Evolutionary conservation across 164 flowering plant genomes (phyloP).

Genomic region (Aristolochia fimbriata): DNA sequence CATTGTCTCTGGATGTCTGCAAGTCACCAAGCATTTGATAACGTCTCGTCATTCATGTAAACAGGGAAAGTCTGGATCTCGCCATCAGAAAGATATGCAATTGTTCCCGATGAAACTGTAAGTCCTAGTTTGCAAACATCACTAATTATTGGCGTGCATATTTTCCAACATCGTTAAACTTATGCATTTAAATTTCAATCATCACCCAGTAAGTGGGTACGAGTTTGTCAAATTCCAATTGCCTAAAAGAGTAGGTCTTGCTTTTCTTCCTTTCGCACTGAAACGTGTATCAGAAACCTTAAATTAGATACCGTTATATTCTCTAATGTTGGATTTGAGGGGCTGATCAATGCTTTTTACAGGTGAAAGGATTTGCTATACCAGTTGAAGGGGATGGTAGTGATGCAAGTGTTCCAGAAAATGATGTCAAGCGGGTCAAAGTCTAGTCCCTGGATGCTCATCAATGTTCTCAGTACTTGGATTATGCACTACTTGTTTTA

Average conservation of each 20-base stretch:
- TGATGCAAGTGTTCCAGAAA: slow-evolving; percentile 72
- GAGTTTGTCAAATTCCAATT: too few species aligned
- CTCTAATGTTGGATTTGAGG: too few species aligned
- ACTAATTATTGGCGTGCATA: neutral
- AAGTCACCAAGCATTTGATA: neutral
- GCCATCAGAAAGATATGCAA: slow-evolving; percentile 82
- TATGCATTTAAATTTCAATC: neutral
- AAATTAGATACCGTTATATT: too few species aligned
- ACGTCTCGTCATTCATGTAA: neutral
- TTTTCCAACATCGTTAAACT: neutral
- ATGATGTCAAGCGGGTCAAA: slow-evolving; percentile 57
- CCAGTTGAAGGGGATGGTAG: slow-evolving; percentile 22
- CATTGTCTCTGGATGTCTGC: neutral
- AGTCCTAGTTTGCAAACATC: slow-evolving; percentile 12
- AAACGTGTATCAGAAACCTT: too few species aligned
- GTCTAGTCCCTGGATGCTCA: slow-evolving; percentile 4
- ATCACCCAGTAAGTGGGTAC: too few species aligned
- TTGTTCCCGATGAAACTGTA: slow-evolving; percentile 90
- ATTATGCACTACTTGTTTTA: neutral
- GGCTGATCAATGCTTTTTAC: too few species aligned
- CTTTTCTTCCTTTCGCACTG: too few species aligned
- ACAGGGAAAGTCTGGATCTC: slow-evolving; percentile 68
- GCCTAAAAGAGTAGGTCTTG: too few species aligned
- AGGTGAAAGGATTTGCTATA: slow-evolving; percentile 1
- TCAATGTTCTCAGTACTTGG: neutral